These are phyloP conservation scores for Beta lomatogona DNA, from an alignment of 179 eudicot species.

Conservation along the genomic window DNA sequence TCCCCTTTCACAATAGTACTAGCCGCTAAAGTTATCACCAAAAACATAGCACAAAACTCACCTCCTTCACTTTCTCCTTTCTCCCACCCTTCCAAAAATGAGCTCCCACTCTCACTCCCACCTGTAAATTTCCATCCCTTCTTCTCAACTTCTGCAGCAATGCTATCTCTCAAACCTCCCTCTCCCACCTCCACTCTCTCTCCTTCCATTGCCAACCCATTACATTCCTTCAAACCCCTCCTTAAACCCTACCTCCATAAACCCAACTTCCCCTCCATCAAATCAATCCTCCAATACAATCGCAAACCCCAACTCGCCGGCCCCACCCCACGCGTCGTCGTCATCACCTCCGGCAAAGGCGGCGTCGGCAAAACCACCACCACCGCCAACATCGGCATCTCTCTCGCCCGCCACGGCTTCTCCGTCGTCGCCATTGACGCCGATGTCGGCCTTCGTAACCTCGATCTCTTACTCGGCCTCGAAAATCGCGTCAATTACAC, in stretches of 20 bases:
- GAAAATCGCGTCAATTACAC: constrained; percentile 96
- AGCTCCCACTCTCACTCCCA: background rate
- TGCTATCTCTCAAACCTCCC: constrained; percentile 8
- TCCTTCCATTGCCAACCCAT: constrained; percentile 10
- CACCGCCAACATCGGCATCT: constrained; percentile 91
- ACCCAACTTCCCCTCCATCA: constrained; percentile 22
- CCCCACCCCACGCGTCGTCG: constrained; percentile 85
- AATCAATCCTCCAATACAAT: constrained; percentile 63
- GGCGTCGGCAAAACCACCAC: constrained; percentile 99
- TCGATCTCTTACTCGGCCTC: constrained; percentile 88
- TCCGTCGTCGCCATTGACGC: constrained; percentile 95
- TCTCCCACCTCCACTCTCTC: constrained; percentile 12
- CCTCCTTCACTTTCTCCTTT: background rate
- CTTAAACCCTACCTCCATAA: constrained; percentile 22
- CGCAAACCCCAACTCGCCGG: constrained; percentile 90
- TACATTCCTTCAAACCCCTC: constrained; percentile 25
- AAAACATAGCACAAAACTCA: background rate
- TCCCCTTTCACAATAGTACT: no score
- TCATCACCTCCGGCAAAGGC: constrained; percentile 96
- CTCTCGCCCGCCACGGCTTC: constrained; percentile 88
- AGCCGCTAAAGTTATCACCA: background rate
- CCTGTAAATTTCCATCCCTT: background rate
- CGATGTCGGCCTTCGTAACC: constrained; percentile 94
- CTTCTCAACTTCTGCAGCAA: background rate
- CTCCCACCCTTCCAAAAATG: background rate